Conservation (phyloP, 2,329 filamentous ascomycete genomes). For the Fusarium sambucinum region DNA sequence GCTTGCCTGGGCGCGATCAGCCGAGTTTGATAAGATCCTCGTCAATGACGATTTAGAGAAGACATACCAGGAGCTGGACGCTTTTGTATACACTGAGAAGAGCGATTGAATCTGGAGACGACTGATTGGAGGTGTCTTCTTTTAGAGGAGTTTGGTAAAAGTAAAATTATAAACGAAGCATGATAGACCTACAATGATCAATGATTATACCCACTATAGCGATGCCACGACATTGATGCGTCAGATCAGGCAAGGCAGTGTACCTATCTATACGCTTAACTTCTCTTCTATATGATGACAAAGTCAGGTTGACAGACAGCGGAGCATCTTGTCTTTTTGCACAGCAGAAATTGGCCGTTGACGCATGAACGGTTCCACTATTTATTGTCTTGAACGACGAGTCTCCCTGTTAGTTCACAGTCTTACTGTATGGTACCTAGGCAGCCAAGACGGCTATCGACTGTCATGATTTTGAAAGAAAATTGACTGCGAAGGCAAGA, state of each 20-base stretch:
- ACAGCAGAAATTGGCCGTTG: not conserved
- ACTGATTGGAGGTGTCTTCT: not conserved
- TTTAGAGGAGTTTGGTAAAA: conserved; percentile 15
- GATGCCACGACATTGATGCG: not conserved
- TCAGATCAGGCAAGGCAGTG: not conserved
- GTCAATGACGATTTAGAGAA: conserved; percentile 60
- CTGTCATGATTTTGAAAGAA: too few relatives aligned
- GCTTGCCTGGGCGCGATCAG: conserved; percentile 76
- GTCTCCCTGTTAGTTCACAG: not conserved
- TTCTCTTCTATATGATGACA: too few relatives aligned
- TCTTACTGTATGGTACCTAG: too few relatives aligned
- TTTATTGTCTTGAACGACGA: not conserved
- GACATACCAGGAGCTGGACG: conserved; percentile 66
- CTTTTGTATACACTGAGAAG: conserved; percentile 57
- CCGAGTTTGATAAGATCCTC: conserved; percentile 61
- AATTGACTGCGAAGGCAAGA: too few relatives aligned
- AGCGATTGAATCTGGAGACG: conserved; percentile 7
- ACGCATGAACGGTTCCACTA: not conserved
- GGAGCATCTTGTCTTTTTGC: too few relatives aligned
- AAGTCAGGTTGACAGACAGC: too few relatives aligned
- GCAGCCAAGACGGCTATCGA: too few relatives aligned
- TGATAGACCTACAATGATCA: conserved; percentile 37
- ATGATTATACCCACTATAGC: conserved; percentile 16
- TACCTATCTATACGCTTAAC: too few relatives aligned
- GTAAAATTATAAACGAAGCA: conserved; percentile 27